phyloP scores from a whole-genome alignment of 2,329 filamentous ascomycete species.

The Nothopassalora personata region DNA sequence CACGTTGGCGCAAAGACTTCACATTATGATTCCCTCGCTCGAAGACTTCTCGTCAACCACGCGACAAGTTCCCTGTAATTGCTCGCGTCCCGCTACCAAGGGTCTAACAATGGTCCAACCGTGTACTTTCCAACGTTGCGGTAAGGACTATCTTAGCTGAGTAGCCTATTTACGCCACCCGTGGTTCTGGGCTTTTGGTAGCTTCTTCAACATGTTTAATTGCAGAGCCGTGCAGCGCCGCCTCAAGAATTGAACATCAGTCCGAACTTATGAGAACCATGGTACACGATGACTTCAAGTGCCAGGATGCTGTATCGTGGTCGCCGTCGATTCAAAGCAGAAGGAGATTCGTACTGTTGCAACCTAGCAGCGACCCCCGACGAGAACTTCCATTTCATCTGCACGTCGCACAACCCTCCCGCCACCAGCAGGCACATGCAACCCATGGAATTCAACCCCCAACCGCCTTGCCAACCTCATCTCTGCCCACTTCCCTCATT shows the following conservation, averaged over 20 bases:
- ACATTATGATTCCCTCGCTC: too few relatives aligned
- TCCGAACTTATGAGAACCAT: too few relatives aligned
- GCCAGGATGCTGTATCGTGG: too few relatives aligned
- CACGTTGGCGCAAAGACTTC: too few relatives aligned
- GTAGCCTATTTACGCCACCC: neutral
- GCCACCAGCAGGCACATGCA: constrained; percentile 1
- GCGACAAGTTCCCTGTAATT: neutral
- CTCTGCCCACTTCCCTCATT: constrained; percentile 60
- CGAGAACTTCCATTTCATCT: too few relatives aligned
- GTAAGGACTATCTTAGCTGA: neutral
- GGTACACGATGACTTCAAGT: too few relatives aligned
- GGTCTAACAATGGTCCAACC: neutral
- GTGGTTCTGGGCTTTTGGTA: neutral
- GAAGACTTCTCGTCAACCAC: too few relatives aligned
- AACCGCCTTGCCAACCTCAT: constrained; percentile 57
- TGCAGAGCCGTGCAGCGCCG: too few relatives aligned
- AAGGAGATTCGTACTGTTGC: too few relatives aligned
- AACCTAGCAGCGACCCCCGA: too few relatives aligned
- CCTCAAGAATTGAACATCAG: too few relatives aligned
- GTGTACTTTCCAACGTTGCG: neutral
- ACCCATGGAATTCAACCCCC: constrained; percentile 51
- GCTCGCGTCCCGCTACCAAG: neutral
- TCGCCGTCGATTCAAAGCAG: too few relatives aligned
- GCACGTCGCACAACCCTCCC: neutral
- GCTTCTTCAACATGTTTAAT: neutral